These are phyloP conservation scores for Tillandsia fasciculata DNA, from an alignment of 176 grass and related monocot species.

Conservation along the genomic window DNA sequence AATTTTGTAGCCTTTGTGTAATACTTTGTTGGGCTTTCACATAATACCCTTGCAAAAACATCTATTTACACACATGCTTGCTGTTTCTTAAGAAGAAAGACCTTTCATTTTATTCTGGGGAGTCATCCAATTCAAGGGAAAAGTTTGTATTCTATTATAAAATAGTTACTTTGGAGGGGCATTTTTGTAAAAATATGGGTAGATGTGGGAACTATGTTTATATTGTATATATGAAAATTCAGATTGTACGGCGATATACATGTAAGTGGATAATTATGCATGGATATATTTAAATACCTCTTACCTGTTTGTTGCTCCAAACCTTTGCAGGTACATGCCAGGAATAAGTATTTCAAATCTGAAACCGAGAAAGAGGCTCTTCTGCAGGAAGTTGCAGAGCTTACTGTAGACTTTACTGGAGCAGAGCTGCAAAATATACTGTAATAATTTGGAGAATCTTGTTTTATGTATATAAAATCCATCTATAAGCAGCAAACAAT, in stretches of 20 bases:
- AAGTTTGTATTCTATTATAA: too few relatives aligned
- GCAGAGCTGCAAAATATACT: conserved; percentile 33
- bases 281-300: too few relatives aligned
- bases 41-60: too few relatives aligned
- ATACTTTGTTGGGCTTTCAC: not conserved
- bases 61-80: too few relatives aligned
- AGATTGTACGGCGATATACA: too few relatives aligned
- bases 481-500: not conserved
- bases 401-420: conserved; percentile 33
- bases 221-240: too few relatives aligned
- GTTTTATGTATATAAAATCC: not conserved
- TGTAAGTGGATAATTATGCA: too few relatives aligned
- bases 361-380: conserved; percentile 26
- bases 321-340: conserved; percentile 26
- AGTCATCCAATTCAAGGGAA: not conserved
- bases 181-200: too few relatives aligned
- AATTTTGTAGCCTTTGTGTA: not conserved
- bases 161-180: too few relatives aligned
- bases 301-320: not conserved
- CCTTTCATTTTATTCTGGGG: not conserved
- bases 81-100: too few relatives aligned
- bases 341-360: conserved; percentile 31
- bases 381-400: conserved; percentile 26
- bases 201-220: too few relatives aligned
- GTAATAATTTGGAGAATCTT: conserved; percentile 15